Base-by-base conservation (phyloP, 164 flowering plant species). In the Vitis cinerea region DNA sequence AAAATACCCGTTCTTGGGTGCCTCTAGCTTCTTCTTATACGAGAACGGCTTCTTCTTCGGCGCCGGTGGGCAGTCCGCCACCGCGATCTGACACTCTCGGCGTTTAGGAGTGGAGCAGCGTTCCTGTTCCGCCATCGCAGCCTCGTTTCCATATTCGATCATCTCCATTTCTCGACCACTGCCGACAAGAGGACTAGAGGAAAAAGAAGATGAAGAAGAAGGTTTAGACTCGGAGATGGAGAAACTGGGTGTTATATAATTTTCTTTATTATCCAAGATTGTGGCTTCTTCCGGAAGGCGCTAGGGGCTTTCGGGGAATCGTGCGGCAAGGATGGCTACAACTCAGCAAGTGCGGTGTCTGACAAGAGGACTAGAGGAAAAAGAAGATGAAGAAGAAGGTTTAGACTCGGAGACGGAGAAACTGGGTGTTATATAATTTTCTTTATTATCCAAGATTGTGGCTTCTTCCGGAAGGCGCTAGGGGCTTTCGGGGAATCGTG, bases 71-170 rank as follows among this genome's bases (percentile, higher is more conserved):
- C 12, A 86, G 84, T 16, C 83, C 55, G 62, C 63, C 53, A 23
- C 69, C 65, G 72, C 75, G 19, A 85, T 78, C 69, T 66, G 64
- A 47, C 68, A 63, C 66, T 78, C 82, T 1, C 31, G 61, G 14
- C 77, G 71, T 14, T 51, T 74, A 54, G 85, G 88, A 60, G 85
- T 85, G 56, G 73, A 17, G 66, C 78, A 83, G 4, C 81, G 77
- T 1, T 69, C 82, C 5, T 50, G 9, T 6, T 68, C 70, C 14
- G n/a, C 23, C 50, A 52, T 53, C 50, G 37, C 59, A 9, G 12
- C 37, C 55, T 27, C 50, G 14, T 9, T 59, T 27, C 44, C 6
- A 6, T 37, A 37, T 12, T 53, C 52, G 13, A 27, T 59, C 13
- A 9, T 50, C 17, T 57, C 63, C 67, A 12, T 50, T 17, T n/a